Conservation (phyloP, 148 eudicot genomes). For the Agrostemma githago region DNA sequence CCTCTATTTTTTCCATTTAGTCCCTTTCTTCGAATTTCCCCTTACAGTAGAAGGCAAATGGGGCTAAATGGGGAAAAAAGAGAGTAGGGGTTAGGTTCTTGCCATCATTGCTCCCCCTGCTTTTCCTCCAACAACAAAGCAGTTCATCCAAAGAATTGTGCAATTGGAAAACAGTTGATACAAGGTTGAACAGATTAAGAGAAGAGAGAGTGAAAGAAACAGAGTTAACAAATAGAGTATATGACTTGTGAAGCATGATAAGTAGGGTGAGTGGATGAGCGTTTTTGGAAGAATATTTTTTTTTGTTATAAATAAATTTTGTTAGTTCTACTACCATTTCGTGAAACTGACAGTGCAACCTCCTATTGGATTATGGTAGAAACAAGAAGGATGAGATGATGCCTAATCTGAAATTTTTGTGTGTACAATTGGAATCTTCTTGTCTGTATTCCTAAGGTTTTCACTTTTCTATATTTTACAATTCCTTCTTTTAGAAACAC, state of each 20-base stretch:
- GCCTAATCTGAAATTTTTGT: slow-evolving; percentile 1
- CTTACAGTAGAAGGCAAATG: too few relatives aligned
- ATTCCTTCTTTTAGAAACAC: not conserved
- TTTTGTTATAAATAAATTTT: too few relatives aligned
- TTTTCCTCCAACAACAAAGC: not conserved
- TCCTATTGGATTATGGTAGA: not conserved
- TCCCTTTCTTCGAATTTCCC: too few relatives aligned
- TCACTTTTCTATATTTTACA: not conserved
- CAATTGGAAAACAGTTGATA: not conserved
- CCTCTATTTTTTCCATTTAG: too few relatives aligned
- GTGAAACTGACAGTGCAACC: not conserved
- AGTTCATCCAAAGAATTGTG: not conserved
- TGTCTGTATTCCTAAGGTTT: too few relatives aligned
- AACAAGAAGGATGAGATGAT: not conserved
- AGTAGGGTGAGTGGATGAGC: not conserved
- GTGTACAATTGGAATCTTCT: not conserved
- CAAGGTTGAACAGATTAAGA: not conserved
- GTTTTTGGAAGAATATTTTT: not conserved
- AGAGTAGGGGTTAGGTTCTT: not conserved
- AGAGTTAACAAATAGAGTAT: not conserved
- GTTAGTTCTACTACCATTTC: not conserved
- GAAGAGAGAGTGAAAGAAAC: not conserved
- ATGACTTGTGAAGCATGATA: not conserved
- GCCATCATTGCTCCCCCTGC: not conserved
- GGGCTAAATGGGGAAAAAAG: too few relatives aligned